Base-by-base conservation (phyloP, 1,284 basidiomycete species). In the Marasmius oreades region DNA sequence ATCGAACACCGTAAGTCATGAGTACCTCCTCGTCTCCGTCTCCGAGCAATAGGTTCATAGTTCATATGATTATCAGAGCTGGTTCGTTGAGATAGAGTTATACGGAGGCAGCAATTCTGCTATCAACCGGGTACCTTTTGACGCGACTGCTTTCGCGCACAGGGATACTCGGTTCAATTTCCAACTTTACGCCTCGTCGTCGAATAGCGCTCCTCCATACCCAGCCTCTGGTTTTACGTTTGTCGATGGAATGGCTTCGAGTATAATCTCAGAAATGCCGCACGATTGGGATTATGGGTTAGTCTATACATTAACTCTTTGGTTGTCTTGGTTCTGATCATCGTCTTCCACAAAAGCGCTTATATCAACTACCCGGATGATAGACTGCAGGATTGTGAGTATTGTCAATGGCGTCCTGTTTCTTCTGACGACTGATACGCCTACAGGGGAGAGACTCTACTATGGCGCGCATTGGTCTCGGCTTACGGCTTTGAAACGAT, bases 301-400 rank as follows among this genome's bases (percentile, higher is more conserved):
- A 24, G 64, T 31, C 5, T 4, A 4, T 31, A 31, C 10, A 5
- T 10, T 10, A 31, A 5, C 28, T 10, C 4, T 10, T 5, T 31
- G 10, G 28, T 48, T 45, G 31, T 16, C 18, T n/a, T 6, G 18
- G 11, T 14, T 16, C 3, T 24, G 28, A 12, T 20, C 28, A 23
- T 23, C 5, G 2, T 23, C 37, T 44, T 26, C 34, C 31, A 8
- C 26, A 26, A 2, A 53, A 73, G 74, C 2, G 70, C 74, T 2
- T 77, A 76, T 55, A 61, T 67, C 11, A 76, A 75, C 58, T 77
- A 77, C 52, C 61, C 73, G 22, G 74, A 77, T 44, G 70, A 75
- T 47, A 62, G 66, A 48, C 65, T 77, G 5, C 57, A 58, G 5
- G 66, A 76, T 50, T 74, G 75, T 77, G 51, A 46, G 72, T 26